A percentile compares a stretch with the other conserved stretches of the same genome.
These are phyloP conservation scores for Parietichytrium sp. DNA, from an alignment of 108 stramenopile genomes.

Conservation along the genomic window DNA sequence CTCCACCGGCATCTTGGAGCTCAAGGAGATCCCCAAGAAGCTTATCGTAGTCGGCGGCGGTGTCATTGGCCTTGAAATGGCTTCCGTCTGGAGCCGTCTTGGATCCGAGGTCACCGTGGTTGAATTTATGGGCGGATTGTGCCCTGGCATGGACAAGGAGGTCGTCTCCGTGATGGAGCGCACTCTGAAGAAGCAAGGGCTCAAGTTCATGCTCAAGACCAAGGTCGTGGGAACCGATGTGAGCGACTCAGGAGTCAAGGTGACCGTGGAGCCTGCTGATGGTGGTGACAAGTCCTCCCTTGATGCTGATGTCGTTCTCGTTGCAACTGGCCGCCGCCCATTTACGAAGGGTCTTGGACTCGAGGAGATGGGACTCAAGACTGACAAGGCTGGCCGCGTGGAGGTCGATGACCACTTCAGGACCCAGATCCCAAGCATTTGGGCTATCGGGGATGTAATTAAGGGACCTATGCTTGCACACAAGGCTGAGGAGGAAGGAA, in stretches of 20 bases:
- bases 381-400: conserved; percentile 91
- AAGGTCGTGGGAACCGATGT: conserved; percentile 87
- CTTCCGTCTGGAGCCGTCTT: conserved; percentile 93
- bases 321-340: conserved; percentile 96
- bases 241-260: conserved; percentile 71
- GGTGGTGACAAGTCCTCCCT: conserved; percentile 76
- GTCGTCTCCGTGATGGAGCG: conserved; percentile 90
- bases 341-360: conserved; percentile 94
- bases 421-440: conserved; percentile 85
- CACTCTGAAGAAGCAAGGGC: conserved; percentile 94
- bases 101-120: conserved; percentile 94
- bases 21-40: conserved; percentile 76
- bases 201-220: conserved; percentile 93
- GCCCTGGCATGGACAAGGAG: conserved; percentile 91
- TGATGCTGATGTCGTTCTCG: conserved; percentile 89
- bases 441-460: conserved; percentile 95
- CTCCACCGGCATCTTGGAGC: conserved; percentile 95
- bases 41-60: conserved; percentile 97
- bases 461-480: conserved; percentile 99
- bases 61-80: conserved; percentile 99
- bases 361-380: conserved; percentile 87
- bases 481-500: conserved; percentile 99
- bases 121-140: conserved; percentile 94
- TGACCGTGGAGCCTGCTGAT: conserved; percentile 83
- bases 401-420: conserved; percentile 93